Evolutionary conservation across 345 rosid species (phyloP).

Genomic region (Chamaenerion angustifolium): DNA sequence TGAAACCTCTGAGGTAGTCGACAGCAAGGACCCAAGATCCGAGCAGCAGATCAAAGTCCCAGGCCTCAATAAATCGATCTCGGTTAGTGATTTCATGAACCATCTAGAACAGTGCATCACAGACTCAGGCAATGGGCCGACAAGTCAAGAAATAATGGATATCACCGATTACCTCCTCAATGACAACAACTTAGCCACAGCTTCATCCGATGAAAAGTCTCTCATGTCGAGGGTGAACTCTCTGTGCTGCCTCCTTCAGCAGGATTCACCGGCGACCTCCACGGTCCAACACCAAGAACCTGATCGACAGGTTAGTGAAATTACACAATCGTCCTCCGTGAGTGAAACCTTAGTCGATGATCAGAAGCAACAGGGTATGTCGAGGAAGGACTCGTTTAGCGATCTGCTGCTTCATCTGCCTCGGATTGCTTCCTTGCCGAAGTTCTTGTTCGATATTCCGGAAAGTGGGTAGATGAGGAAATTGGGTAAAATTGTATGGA

Average conservation of each 20-base stretch:
- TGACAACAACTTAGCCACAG: slow-evolving; percentile 43
- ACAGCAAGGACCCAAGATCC: slow-evolving; percentile 31
- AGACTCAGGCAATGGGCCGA: slow-evolving; percentile 33
- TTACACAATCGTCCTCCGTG: too few relatives aligned
- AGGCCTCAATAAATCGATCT: slow-evolving; percentile 77
- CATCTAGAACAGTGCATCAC: slow-evolving; percentile 57
- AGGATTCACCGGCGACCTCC: slow-evolving; percentile 30
- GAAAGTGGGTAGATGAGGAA: slow-evolving; percentile 54
- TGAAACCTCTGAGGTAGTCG: slow-evolving; percentile 43
- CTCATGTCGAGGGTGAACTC: slow-evolving; percentile 98
- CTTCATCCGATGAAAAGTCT: slow-evolving; percentile 75
- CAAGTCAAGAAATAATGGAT: slow-evolving; percentile 37
- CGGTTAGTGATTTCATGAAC: slow-evolving; percentile 73
- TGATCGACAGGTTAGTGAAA: not conserved
- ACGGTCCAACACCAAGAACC: slow-evolving; percentile 24
- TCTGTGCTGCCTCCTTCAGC: slow-evolving; percentile 83
- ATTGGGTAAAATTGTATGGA: slow-evolving; percentile 19
- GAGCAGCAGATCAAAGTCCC: slow-evolving; percentile 76
- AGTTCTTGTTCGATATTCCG: slow-evolving; percentile 81
- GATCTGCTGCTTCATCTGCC: slow-evolving; percentile 87
- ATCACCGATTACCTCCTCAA: slow-evolving; percentile 72
- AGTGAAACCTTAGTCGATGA: too few relatives aligned
- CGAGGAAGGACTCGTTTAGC: slow-evolving; percentile 77
- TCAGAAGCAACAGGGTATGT: slow-evolving; percentile 51
- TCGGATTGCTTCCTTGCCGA: slow-evolving; percentile 74